phyloP scores from a whole-genome alignment of 768 basidiomycete genomes.

The Termitomyces sp. region DNA sequence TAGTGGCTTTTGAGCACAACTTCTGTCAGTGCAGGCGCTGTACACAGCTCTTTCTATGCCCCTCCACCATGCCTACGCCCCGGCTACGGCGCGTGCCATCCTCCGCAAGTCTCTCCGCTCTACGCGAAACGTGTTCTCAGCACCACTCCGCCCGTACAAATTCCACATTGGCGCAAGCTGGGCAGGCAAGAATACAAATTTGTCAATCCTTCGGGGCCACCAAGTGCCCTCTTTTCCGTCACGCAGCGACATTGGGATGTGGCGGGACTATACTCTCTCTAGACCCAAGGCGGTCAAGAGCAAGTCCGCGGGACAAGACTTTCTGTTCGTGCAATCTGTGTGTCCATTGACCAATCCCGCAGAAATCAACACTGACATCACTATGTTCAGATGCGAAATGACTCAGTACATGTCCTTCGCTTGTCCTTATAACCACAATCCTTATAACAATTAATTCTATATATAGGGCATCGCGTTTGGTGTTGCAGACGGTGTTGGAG shows the following conservation, averaged over 20 bases:
- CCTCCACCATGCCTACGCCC: conserved; percentile 1
- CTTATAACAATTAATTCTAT: neutral
- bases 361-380: conserved; percentile 1
- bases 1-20: neutral
- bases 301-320: conserved; percentile 41
- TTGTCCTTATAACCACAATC: conserved; percentile 9
- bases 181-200: conserved; percentile 49
- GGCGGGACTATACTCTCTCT: conserved; percentile 62
- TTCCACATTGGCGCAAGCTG: conserved; percentile 79
- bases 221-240: conserved; percentile 47
- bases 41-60: conserved; percentile 2
- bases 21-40: too few species aligned
- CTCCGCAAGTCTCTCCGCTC: conserved; percentile 7
- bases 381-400: conserved; percentile 59
- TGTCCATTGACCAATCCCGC: conserved; percentile 16
- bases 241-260: conserved; percentile 54
- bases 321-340: conserved; percentile 63
- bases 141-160: conserved; percentile 41
- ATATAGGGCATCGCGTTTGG: conserved; percentile 71
- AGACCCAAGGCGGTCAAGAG: conserved; percentile 33
- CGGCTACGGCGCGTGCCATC: conserved; percentile 11
- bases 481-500: conserved; percentile 90
- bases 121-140: conserved; percentile 13
- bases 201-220: conserved; percentile 25
- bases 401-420: conserved; percentile 57